Conservation (phyloP, 345 rosid genomes). For the Eutrema japonicum region DNA sequence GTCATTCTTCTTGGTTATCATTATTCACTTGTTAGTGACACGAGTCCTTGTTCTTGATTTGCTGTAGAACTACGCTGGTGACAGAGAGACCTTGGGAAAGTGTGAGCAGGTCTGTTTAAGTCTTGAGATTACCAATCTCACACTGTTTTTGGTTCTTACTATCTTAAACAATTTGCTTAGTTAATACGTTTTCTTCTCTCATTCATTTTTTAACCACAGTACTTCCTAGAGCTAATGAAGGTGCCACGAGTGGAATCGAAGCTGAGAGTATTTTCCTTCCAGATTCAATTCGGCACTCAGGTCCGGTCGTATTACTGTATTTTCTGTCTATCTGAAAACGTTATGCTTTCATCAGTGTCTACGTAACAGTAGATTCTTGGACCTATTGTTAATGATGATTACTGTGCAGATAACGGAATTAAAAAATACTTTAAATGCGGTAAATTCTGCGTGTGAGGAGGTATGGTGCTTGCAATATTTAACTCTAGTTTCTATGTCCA, state of each 20-base stretch:
- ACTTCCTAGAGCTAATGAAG: conserved; percentile 90
- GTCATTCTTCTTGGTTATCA: conserved; percentile 20
- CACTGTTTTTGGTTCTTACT: conserved; percentile 13
- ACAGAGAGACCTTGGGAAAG: conserved; percentile 82
- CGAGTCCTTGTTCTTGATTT: conserved; percentile 24
- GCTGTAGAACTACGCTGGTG: conserved; percentile 76
- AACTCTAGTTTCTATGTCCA: conserved; percentile 14
- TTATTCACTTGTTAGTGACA: conserved; percentile 25
- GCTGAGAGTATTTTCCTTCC: conserved; percentile 92
- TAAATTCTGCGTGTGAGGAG: conserved; percentile 87
- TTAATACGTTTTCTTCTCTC: conserved; percentile 33
- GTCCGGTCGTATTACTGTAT: conserved; percentile 58
- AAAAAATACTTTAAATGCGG: conserved; percentile 71
- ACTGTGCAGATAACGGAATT: conserved; percentile 71
- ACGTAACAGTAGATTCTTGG: conserved; percentile 5
- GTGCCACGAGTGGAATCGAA: conserved; percentile 98
- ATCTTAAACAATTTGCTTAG: background rate
- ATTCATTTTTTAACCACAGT: conserved; percentile 50
- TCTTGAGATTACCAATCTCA: conserved; percentile 18
- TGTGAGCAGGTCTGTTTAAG: conserved; percentile 85
- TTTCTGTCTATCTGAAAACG: conserved; percentile 24
- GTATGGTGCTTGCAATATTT: conserved; percentile 46
- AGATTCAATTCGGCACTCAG: conserved; percentile 89
- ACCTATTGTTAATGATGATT: conserved; percentile 5
- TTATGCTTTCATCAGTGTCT: background rate